Conservation (phyloP, 768 basidiomycete species). For the Collybia nuda region DNA sequence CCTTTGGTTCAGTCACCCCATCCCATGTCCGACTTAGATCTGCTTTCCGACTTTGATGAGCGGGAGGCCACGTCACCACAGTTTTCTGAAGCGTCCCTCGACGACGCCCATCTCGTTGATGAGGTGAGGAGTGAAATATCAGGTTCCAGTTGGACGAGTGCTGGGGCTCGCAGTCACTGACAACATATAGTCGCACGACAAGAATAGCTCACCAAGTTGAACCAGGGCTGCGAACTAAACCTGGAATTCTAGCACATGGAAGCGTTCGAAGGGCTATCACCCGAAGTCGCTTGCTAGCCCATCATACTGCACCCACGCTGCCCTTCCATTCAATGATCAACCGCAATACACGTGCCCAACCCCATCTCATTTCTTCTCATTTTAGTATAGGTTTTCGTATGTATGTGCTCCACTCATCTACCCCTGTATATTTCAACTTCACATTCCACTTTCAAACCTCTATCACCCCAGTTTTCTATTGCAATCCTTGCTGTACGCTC, state of each 20-base stretch:
- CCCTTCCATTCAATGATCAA: too few species aligned
- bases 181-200: neutral
- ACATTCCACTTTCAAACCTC: too few species aligned
- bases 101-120: constrained; percentile 8
- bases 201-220: neutral
- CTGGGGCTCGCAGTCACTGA: constrained; percentile 10
- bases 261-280: too few species aligned
- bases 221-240: neutral
- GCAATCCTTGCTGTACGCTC: neutral
- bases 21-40: constrained; percentile 17
- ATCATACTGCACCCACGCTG: too few species aligned
- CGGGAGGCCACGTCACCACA: constrained; percentile 13
- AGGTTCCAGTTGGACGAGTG: constrained; percentile 21
- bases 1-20: constrained; percentile 11
- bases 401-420: too few species aligned
- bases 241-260: too few species aligned
- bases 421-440: too few species aligned
- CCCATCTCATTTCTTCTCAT: neutral
- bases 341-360: too few species aligned
- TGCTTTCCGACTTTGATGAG: constrained; percentile 18
- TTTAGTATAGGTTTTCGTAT: neutral
- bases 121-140: constrained; percentile 12
- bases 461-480: too few species aligned
- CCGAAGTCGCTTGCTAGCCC: too few species aligned
- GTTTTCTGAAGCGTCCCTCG: constrained; percentile 7